Evolutionary conservation across 2,329 filamentous ascomycete genomes (phyloP), one percentile per base, ranked within the genome.

Genomic region (Hypoxylon sp.): DNA sequence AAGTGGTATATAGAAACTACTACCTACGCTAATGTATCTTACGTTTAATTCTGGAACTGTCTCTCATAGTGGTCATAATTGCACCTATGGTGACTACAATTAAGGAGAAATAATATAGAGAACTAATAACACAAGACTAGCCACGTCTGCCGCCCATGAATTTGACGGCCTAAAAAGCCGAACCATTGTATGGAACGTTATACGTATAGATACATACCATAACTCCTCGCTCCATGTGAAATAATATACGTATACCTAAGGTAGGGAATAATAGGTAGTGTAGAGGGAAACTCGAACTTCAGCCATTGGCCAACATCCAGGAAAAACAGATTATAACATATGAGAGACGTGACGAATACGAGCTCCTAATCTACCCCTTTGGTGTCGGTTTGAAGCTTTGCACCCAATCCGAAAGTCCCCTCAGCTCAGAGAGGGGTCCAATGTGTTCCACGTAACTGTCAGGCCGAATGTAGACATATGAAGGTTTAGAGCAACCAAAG

Each of bases 361-460:
- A 50, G 30, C 20, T 6, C 25, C 6, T 6, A n/a, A 20, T 6
- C 20, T 7, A 35, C 44, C 8, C 20, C 7, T 4, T 14, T 3
- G n/a, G n/a, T 20, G 13, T 10, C n/a, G 17, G 30, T 5, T 10
- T 3, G 20, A 11, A 37, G 46, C 20, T 56, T 49, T 42, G 5
- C 5, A 69, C 20, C 66, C 66, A 69, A 30, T 40, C 35, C 13
- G 35, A 60, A n/a, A 69, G 49, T 17, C 40, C 27, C 22, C 57
- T 61, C 8, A 77, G 30, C n/a, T 59, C 61, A 4, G 63, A 62
- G 17, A 77, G 46, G 2, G 54, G 58, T 1, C 75, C 77, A 37
- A 77, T 76, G 53, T 77, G 75, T 6, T 76, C 75, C 20, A 77
- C 57, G 54, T 78, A 74, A 8, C 68, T 66, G 66, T 78, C 77